Conservation (phyloP, 2,329 filamentous ascomycete species). For the Penicillium aurantiogriseum region DNA sequence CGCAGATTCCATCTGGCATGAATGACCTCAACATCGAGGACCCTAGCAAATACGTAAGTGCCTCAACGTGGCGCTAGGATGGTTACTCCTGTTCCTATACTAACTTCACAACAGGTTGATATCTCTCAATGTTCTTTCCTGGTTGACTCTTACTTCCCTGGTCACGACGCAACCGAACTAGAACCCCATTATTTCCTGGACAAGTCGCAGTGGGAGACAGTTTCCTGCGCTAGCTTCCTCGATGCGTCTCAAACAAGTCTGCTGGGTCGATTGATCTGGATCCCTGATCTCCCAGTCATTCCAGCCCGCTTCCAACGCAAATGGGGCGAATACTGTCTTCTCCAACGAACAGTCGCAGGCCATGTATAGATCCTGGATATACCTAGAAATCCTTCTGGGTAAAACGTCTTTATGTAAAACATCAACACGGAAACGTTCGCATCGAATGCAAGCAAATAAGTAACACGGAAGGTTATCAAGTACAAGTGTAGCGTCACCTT, state of each 20-base stretch:
- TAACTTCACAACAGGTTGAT: slow-evolving; percentile 53
- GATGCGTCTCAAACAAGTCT: slow-evolving; percentile 73
- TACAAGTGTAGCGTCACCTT: slow-evolving; percentile 25
- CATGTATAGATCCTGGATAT: slow-evolving; percentile 7
- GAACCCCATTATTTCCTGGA: slow-evolving; percentile 82
- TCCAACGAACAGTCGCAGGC: slow-evolving; percentile 52
- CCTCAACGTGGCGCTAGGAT: no score
- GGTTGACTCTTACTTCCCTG: slow-evolving; percentile 79
- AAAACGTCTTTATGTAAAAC: neutral
- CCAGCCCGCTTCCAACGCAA: slow-evolving; percentile 68
- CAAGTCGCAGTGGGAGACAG: slow-evolving; percentile 69
- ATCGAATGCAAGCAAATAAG: slow-evolving; percentile 1
- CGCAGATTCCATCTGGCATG: slow-evolving; percentile 77
- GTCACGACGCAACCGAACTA: slow-evolving; percentile 56
- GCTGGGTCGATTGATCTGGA: slow-evolving; percentile 75
- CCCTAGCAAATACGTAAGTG: slow-evolving; percentile 72
- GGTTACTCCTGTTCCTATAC: neutral
- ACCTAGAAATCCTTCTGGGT: neutral
- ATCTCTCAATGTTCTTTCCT: slow-evolving; percentile 75
- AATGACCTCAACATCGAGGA: slow-evolving; percentile 92
- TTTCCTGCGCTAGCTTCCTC: slow-evolving; percentile 76
- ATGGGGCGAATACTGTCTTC: slow-evolving; percentile 87
- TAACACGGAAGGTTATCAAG: neutral
- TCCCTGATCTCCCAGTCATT: slow-evolving; percentile 69
- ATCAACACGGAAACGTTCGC: neutral